phyloP scores from a whole-genome alignment of 805 yeast genomes.

The Kuraishia hungarica region DNA sequence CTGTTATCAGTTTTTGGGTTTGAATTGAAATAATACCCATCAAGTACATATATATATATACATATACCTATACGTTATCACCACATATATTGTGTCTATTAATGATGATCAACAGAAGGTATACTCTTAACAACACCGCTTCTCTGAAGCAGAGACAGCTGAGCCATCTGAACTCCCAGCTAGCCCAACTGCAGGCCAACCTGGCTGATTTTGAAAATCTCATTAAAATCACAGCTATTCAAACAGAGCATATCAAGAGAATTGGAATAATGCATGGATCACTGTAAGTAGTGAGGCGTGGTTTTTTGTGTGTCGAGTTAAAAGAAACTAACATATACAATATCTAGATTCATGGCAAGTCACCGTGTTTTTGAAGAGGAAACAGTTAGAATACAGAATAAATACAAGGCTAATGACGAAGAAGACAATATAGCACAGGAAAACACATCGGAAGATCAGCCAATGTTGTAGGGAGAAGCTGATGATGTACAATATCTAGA shows the following conservation, averaged over 20 bases:
- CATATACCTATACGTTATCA: no score
- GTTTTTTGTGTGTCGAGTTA: neutral
- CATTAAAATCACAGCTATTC: slow-evolving; percentile 27
- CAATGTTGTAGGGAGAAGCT: neutral
- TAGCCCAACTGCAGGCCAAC: slow-evolving; percentile 30
- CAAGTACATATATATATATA: no score
- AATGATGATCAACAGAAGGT: neutral
- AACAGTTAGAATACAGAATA: neutral
- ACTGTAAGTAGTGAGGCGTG: slow-evolving; percentile 13
- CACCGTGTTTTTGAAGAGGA: slow-evolving; percentile 7
- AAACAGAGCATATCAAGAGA: slow-evolving; percentile 28
- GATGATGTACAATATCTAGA: no score
- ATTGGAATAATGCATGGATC: slow-evolving; percentile 35
- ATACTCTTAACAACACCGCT: neutral
- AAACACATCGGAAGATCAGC: neutral
- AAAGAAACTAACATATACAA: neutral
- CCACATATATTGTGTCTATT: neutral
- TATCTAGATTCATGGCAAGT: slow-evolving; percentile 9
- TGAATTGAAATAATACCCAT: no score
- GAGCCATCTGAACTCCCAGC: slow-evolving; percentile 23
- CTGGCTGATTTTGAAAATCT: slow-evolving; percentile 29
- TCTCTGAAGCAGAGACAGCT: slow-evolving; percentile 20
- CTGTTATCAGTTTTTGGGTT: no score
- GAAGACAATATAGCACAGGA: neutral
- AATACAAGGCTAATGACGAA: neutral